Conservation (phyloP, 1,139 yeast species). For the Pichia sp. region DNA sequence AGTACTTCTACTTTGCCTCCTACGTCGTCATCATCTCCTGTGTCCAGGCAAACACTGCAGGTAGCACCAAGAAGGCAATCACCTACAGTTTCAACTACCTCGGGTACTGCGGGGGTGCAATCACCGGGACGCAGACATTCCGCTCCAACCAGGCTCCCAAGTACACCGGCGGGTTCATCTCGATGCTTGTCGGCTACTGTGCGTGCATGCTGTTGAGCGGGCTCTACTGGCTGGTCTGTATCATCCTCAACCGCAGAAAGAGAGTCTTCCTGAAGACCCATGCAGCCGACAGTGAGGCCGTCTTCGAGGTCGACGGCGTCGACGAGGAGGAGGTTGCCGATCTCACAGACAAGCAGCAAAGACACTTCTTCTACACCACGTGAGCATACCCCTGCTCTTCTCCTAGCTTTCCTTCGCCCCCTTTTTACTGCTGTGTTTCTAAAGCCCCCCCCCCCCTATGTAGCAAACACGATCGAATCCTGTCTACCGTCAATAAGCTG, state of each 20-base stretch:
- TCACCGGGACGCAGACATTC: conserved; percentile 69
- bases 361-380: conserved; percentile 10
- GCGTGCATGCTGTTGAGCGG: conserved; percentile 33
- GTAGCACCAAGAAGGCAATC: conserved; percentile 22
- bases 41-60: conserved; percentile 7
- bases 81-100: conserved; percentile 30
- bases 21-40: conserved; percentile 10
- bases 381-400: neutral
- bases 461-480: too few relatives aligned
- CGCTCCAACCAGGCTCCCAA: conserved; percentile 23
- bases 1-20: conserved; percentile 6
- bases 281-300: conserved; percentile 27
- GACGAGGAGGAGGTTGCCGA: conserved; percentile 45
- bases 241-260: conserved; percentile 25
- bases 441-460: too few relatives aligned
- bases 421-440: neutral
- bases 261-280: neutral
- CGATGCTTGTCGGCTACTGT: conserved; percentile 34
- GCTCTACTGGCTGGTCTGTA: conserved; percentile 33
- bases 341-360: conserved; percentile 54
- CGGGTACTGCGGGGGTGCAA: conserved; percentile 63
- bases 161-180: conserved; percentile 31
- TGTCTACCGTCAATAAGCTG: too few relatives aligned
- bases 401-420: neutral
- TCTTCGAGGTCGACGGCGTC: conserved; percentile 27